Base-by-base conservation (phyloP, 2,329 filamentous ascomycete species). In the Aspergillus sp. region DNA sequence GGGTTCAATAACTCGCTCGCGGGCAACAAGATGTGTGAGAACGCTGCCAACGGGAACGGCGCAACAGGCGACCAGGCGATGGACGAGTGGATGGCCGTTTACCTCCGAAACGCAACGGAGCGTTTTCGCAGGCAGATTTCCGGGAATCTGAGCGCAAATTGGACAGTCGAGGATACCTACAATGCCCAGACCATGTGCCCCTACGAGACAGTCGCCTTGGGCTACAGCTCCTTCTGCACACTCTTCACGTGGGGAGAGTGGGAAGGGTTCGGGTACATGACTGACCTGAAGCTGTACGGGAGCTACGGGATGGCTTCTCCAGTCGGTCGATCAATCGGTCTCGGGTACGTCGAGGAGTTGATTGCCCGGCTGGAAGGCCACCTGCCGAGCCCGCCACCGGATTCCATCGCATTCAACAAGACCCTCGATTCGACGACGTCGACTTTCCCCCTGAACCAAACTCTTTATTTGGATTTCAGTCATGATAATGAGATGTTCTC, bases 171-270 rank as follows among this genome's bases (percentile, higher is more conserved):
- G 3, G 88, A 91, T 68, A 84, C 84, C 0, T 90, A 89, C 74
- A 85, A 88, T n/a, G 87, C 87, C 0, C 90, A 93, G 74, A 87
- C 82, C 3, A 82, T 93, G 72, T 93, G 91, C 68, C 87, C 90
- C 0, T 93, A 93, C 70, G 91, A 93, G 74, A 92, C 89, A 0
- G 84, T 91, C n/a, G 87, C 89, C 1, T 88, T 90, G 62, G 91
- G 91, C 25, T 92, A 87, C 78, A 91, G 88, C 66, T 83, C 82
- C 8, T 93, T 91, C 79, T 93, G 91, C 71, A 80, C 86, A 28
- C 82, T 93, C 4, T 93, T 93, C 72, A 92, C 87, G 0, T 91
- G 88, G 66, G 81, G 88, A 19, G 91, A 93, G 72, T 93, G 90
- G 90, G 77, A 85, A 53, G 2, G 85, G 83, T 45, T 93, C 30